phyloP scores from a whole-genome alignment of 2,329 filamentous ascomycete species.

The Fusarium incarnatum region DNA sequence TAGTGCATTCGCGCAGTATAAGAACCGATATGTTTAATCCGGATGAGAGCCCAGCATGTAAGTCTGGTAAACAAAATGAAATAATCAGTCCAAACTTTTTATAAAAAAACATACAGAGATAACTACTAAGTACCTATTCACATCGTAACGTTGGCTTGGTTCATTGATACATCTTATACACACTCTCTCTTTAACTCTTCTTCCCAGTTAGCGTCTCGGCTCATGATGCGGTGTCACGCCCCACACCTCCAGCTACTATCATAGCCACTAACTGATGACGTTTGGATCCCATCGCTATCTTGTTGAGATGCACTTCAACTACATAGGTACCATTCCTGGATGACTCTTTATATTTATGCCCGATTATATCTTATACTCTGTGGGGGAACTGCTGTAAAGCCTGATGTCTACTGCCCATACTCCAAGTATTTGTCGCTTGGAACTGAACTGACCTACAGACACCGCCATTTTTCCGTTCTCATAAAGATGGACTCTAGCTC shows the following conservation, averaged over 20 bases:
- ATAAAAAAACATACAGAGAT: not conserved
- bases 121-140: not conserved
- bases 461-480: constrained; percentile 7
- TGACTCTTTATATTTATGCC: not conserved
- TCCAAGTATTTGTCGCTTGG: not conserved
- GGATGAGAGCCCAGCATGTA: not conserved
- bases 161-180: not conserved
- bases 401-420: not conserved
- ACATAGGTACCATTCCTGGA: not conserved
- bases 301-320: not conserved
- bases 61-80: not conserved
- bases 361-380: not conserved
- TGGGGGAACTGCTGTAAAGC: not conserved
- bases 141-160: not conserved
- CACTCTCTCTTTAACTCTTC: not conserved
- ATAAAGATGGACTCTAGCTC: constrained; percentile 6
- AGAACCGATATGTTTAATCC: not conserved
- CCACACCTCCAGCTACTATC: constrained; percentile 10
- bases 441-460: not conserved
- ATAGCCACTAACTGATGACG: constrained; percentile 28
- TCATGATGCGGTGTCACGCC: constrained; percentile 22
- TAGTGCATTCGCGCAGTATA: not conserved
- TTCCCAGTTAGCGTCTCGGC: constrained; percentile 8
- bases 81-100: not conserved
- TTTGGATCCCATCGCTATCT: constrained; percentile 9